Percentiles rank a stretch among this genome's conserved stretches.
phyloP scores from a whole-genome alignment of 1,284 basidiomycete genomes.

The Wallemia hederae region DNA sequence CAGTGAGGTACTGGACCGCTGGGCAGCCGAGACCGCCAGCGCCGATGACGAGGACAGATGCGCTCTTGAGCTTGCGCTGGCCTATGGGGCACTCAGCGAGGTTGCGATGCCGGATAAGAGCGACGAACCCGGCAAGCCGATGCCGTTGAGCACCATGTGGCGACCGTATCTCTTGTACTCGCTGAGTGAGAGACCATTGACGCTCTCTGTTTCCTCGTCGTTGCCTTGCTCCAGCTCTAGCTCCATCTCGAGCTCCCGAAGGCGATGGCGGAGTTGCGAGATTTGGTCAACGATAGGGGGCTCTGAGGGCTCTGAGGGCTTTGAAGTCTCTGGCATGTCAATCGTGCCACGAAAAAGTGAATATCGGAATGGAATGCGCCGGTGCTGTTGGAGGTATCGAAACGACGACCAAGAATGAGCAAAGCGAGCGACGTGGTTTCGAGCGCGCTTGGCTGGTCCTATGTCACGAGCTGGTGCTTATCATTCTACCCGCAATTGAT shows the following conservation, averaged over 20 bases:
- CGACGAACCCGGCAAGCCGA: conserved; percentile 44
- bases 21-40: conserved; percentile 93
- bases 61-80: conserved; percentile 44
- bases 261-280: neutral
- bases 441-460: neutral
- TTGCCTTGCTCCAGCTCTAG: neutral
- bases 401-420: too few relatives aligned
- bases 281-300: neutral
- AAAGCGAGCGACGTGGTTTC: neutral
- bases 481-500: neutral
- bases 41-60: conserved; percentile 63
- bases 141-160: conserved; percentile 80
- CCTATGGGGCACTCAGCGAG: conserved; percentile 21
- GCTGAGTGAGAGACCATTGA: conserved; percentile 14
- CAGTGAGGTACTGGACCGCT: conserved; percentile 69
- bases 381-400: too few relatives aligned
- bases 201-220: neutral
- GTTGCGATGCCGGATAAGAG: conserved; percentile 2
- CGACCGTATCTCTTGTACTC: conserved; percentile 81
- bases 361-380: too few relatives aligned
- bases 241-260: neutral
- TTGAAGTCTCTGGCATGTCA: too few relatives aligned
- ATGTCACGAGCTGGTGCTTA: neutral
- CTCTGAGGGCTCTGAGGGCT: neutral
- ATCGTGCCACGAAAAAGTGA: too few relatives aligned